phyloP scores from a whole-genome alignment of 768 basidiomycete species.

The Trametes maxima region DNA sequence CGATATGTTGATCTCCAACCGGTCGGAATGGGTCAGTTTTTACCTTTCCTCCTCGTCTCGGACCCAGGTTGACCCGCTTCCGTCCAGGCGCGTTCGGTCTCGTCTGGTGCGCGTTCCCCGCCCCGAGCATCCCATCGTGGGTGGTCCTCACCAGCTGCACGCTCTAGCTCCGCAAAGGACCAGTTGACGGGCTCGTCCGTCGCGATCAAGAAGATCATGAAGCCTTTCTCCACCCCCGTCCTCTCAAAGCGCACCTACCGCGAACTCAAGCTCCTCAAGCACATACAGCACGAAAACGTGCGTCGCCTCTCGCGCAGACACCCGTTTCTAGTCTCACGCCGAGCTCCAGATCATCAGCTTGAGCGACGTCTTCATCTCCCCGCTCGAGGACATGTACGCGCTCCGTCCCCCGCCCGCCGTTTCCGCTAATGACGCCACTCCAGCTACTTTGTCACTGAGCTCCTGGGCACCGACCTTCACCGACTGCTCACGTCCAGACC shows the following conservation, averaged over 20 bases:
- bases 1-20: constrained; percentile 99
- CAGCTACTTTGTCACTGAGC: constrained; percentile 99
- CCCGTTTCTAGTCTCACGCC: constrained; percentile 4
- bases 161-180: constrained; percentile 83
- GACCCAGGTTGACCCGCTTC: not conserved
- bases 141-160: not conserved
- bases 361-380: constrained; percentile 98
- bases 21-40: constrained; percentile 91
- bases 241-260: constrained; percentile 96
- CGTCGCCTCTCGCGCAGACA: constrained; percentile 33
- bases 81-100: constrained; percentile 90
- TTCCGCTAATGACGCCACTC: not conserved
- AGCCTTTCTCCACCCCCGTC: constrained; percentile 99
- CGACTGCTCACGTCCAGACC: constrained; percentile 95
- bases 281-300: constrained; percentile 98
- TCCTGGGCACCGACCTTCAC: constrained; percentile 97
- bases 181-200: constrained; percentile 92
- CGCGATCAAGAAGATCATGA: constrained; percentile 99
- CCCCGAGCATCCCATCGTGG: not conserved
- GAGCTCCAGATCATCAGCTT: constrained; percentile 88
- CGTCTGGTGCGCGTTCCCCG: constrained; percentile 71
- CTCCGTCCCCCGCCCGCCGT: constrained; percentile 6
- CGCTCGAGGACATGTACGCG: constrained; percentile 93
- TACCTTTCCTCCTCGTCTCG: not conserved
- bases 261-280: constrained; percentile 97